phyloP scores from a whole-genome alignment of 495 filamentous ascomycete genomes.

The Penicillium lividum region DNA sequence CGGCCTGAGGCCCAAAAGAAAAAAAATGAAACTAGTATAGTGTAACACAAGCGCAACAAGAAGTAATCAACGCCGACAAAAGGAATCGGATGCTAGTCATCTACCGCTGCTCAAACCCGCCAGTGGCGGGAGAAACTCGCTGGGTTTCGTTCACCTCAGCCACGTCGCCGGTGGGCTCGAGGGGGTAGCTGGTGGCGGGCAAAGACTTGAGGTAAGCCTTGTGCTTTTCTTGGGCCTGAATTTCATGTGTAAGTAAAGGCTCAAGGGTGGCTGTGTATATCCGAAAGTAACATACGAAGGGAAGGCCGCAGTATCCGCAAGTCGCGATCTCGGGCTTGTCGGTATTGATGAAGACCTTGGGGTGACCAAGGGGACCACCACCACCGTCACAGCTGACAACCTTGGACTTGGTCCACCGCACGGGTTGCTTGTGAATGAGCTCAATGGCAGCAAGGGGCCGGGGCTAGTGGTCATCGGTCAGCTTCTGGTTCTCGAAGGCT shows the following conservation, averaged over 20 bases:
- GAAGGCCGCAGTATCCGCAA: slow-evolving; percentile 93
- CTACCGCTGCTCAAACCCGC: slow-evolving; percentile 55
- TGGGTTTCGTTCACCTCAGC: slow-evolving; percentile 57
- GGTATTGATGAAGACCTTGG: slow-evolving; percentile 92
- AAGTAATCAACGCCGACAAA: slow-evolving; percentile 47
- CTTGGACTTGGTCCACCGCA: slow-evolving; percentile 81
- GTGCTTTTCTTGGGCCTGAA: slow-evolving; percentile 83
- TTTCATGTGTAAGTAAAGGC: slow-evolving; percentile 4
- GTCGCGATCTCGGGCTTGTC: slow-evolving; percentile 91
- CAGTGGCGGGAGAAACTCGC: slow-evolving; percentile 53
- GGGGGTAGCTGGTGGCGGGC: slow-evolving; percentile 75
- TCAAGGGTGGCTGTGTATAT: not conserved
- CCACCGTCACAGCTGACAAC: slow-evolving; percentile 90
- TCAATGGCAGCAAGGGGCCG: slow-evolving; percentile 86
- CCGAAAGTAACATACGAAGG: slow-evolving; percentile 68
- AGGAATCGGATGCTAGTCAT: slow-evolving; percentile 35
- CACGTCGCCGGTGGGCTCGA: slow-evolving; percentile 51
- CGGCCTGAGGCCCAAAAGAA: slow-evolving; percentile 32
- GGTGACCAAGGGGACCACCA: slow-evolving; percentile 88
- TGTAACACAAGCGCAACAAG: slow-evolving; percentile 24
- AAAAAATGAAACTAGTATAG: slow-evolving; percentile 18
- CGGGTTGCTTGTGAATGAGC: slow-evolving; percentile 93
- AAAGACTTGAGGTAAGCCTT: slow-evolving; percentile 77
- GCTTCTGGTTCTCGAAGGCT: not conserved
- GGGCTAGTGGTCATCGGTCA: slow-evolving; percentile 57